Evolutionary conservation across 2,329 filamentous ascomycete species (phyloP).

Genomic region (Cladosporium sp.): DNA sequence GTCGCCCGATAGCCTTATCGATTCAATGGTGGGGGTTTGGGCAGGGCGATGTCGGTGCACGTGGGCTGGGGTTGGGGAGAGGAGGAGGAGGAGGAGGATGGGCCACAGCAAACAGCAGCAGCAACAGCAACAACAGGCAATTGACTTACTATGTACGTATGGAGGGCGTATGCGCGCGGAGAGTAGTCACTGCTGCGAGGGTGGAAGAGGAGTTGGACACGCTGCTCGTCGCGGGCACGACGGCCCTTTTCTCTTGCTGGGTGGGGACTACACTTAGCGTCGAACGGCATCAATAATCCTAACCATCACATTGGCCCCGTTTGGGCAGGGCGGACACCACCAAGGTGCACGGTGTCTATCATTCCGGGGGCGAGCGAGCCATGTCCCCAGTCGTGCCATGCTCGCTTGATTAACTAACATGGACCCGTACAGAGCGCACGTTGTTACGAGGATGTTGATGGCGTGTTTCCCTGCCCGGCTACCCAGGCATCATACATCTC

Average conservation of each 20-base stretch:
- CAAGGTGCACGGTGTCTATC: constrained; percentile 14
- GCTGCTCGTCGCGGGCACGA: constrained; percentile 12
- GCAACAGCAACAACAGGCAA: background rate
- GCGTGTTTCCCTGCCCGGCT: background rate
- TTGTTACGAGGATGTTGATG: constrained; percentile 12
- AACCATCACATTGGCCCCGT: constrained; percentile 20
- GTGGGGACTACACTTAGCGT: constrained; percentile 20
- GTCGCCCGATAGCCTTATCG: constrained; percentile 16
- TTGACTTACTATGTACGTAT: constrained; percentile 18
- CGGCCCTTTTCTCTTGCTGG: constrained; percentile 20
- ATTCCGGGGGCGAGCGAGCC: constrained; percentile 12
- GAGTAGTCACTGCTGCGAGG: constrained; percentile 15
- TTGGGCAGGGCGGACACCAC: constrained; percentile 4
- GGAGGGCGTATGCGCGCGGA: constrained; percentile 9
- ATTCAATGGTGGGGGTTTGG: constrained; percentile 13
- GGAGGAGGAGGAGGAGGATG: background rate
- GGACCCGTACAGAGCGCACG: constrained; percentile 1
- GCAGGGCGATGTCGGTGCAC: constrained; percentile 12
- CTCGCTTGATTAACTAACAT: constrained; percentile 1
- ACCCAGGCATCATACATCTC: background rate
- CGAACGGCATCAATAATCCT: constrained; percentile 22
- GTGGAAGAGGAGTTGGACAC: constrained; percentile 10
- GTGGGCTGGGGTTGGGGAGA: constrained; percentile 3
- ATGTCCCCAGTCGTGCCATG: constrained; percentile 22
- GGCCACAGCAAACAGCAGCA: background rate